phyloP scores from a whole-genome alignment of 2,329 filamentous ascomycete species.

The Aspergillus felis region DNA sequence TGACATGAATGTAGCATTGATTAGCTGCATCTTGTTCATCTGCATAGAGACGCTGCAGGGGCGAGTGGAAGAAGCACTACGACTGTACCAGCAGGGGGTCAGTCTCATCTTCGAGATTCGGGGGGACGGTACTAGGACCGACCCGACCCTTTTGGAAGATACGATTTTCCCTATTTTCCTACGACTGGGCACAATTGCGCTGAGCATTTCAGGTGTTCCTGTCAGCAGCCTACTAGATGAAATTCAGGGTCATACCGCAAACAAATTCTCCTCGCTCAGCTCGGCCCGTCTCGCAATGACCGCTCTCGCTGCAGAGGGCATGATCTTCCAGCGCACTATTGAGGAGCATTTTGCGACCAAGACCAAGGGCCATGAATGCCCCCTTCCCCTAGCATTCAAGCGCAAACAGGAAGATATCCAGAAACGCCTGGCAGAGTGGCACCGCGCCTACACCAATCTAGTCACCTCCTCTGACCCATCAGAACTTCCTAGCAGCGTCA shows the following conservation, averaged over 20 bases:
- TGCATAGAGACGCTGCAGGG: constrained; percentile 30
- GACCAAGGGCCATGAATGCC: background rate
- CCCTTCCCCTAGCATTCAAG: background rate
- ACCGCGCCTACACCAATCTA: background rate
- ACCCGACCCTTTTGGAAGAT: constrained; percentile 17
- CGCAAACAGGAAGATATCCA: background rate
- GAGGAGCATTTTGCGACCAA: background rate
- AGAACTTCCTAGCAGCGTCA: background rate
- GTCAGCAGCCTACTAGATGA: constrained; percentile 6
- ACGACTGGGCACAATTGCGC: constrained; percentile 23
- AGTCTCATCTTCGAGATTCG: constrained; percentile 24
- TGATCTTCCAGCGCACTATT: constrained; percentile 3
- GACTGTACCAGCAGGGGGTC: constrained; percentile 28
- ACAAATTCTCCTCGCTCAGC: constrained; percentile 17
- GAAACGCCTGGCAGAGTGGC: constrained; percentile 1
- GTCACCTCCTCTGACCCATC: background rate
- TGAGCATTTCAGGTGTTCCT: constrained; percentile 10
- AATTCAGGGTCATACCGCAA: background rate
- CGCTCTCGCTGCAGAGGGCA: background rate
- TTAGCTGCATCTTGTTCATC: constrained; percentile 32
- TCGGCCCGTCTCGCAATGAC: constrained; percentile 3
- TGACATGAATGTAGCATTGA: constrained; percentile 25
- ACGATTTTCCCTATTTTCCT: constrained; percentile 28
- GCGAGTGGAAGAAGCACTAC: constrained; percentile 20
- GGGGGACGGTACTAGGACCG: constrained; percentile 6